Base-by-base conservation (phyloP, 2,329 filamentous ascomycete species). In the Diaporthe capsici region DNA sequence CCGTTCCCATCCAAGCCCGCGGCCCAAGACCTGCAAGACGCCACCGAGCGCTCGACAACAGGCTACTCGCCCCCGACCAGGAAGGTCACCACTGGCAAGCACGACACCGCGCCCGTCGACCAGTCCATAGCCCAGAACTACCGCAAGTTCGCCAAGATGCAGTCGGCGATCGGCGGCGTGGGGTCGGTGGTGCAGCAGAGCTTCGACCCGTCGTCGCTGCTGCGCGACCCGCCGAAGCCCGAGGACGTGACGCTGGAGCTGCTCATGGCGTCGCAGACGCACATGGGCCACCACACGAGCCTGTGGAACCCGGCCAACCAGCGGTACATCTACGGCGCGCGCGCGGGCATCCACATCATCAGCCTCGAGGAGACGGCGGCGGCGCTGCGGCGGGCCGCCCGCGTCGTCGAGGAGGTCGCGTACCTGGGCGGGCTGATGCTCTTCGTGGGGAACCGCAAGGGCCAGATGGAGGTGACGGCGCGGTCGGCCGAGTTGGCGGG, bases 271-370 rank as follows among this genome's bases (percentile, higher is more conserved):
- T 92, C 93, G 44, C 95, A 98, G 86, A 92, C 92, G 73, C 95
- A 98, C 85, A 92, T 98, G 84, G 97, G 97, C 78, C 97, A 99
- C 86, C 91, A 94, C 81, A 96, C 94, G 0, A 94, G 94, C 77
- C 90, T 96, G 68, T 99, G 97, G 97, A 98, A 99, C 85, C 96
- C 97, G 15, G 93, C 92, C 71, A 99, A 98, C 86, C 93, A 95
- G 78, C 91, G 94, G 79, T 98, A 98, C 86, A 98, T 99, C 83
- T 96, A 94, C 83, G 97, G 97, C 80, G 91, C 98, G 77, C 90
- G 97, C 60, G 91, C 97, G 79, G 95, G 94, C 22, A 93, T 98
- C 77, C 96, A 98, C 86, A 95, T 99, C 83, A 98, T 99, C 84
- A 94, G 93, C 13, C 92, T 98, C 4, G 97, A 99, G 83, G 90